Evolutionary conservation across 257 asterid species (phyloP), one percentile per base, ranked within the genome.

Genomic region (Solanum etuberosum): DNA sequence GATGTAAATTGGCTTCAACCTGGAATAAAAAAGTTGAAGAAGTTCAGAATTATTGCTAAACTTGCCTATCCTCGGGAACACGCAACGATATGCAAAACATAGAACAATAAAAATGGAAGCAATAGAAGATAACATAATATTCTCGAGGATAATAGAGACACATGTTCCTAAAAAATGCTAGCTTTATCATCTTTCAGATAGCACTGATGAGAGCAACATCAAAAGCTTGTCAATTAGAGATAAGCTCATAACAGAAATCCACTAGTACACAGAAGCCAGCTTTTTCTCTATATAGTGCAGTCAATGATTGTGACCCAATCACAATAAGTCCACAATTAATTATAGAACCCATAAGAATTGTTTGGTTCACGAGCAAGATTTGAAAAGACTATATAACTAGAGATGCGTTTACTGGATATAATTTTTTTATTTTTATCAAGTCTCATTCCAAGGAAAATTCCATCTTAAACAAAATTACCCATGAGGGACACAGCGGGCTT

Each of bases 1-100:
- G 84, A 86, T 37, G 77, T 86, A 35, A 72, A 68, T 86, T 86
- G 83, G 87, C 83, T 85, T 84, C 92, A 85, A 91, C 88, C 98
- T 94, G 93, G 85, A 38, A 43, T n/a, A 74, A 70, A 85, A 70
- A 43, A 21, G 77, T 37, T 16, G 67, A 80, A 42, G 18, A 43
- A 78, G n/a, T 43, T 78, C 63, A 43, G 84, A 78, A 43, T 42
- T 78, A 27, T 78, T 78, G 65, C 63, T 78, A 16, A 43, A 46
- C 27, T 43, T 46, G 84, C 27, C 84, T 46, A 80, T 46, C 40
- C 38, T 25, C 40, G 18, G 40, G 84, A 43, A 80, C 84, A 80
- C 11, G 38, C 37, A 78, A 78, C 5, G 3, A 25, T 40, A 78
- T 25, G 15, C 25, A 78, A 78, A 78, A 27, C 84, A 25, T 25